phyloP scores from a whole-genome alignment of 2,329 filamentous ascomycete genomes.

The Alternaria metachromatica region DNA sequence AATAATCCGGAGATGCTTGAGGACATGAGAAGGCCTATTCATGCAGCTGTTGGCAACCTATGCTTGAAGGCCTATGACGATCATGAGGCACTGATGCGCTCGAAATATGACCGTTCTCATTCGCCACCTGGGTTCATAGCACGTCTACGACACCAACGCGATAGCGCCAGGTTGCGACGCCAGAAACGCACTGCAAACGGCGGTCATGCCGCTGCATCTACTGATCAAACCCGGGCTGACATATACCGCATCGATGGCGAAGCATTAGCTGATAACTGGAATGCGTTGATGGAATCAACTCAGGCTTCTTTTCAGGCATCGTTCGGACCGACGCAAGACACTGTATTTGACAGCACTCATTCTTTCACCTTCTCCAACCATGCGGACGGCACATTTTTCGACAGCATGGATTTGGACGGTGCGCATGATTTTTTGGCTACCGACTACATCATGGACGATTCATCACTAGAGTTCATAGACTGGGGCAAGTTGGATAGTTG shows the following conservation, averaged over 20 bases:
- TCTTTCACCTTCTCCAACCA: neutral
- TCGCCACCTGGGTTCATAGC: neutral
- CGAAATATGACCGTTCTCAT: neutral
- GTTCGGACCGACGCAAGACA: neutral
- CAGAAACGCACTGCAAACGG: neutral
- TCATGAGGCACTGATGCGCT: neutral
- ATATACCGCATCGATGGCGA: neutral
- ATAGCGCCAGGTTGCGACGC: neutral
- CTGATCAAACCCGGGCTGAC: neutral
- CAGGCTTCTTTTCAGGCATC: neutral
- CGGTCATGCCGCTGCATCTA: neutral
- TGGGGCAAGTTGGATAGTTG: neutral
- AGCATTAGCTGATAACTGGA: too few relatives aligned
- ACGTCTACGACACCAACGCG: neutral
- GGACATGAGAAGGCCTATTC: constrained; percentile 20
- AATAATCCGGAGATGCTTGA: constrained; percentile 30
- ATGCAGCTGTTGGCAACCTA: constrained; percentile 20
- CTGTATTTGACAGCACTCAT: neutral
- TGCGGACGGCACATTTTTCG: neutral
- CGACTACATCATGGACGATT: neutral
- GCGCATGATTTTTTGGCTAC: neutral
- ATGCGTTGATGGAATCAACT: neutral
- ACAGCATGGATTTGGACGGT: neutral
- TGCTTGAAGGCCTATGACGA: constrained; percentile 21
- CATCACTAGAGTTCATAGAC: neutral